Evolutionary conservation across 2,329 filamentous ascomycete genomes (phyloP).

Genomic region (Passalora sequoiae): DNA sequence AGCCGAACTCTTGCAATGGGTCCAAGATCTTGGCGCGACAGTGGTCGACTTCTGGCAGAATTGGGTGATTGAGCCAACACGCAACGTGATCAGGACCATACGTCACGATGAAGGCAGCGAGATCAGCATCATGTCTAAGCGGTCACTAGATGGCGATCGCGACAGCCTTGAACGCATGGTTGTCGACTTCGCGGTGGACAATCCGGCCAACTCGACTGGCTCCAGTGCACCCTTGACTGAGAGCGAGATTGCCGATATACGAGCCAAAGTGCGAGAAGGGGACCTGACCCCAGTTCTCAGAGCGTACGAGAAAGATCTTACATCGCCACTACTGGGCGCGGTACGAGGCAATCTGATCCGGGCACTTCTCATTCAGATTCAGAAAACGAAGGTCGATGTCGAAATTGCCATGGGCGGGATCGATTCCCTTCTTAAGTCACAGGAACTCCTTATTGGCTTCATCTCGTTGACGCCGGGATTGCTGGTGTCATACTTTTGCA

Average conservation of each 20-base stretch:
- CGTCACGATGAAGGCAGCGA: conserved; percentile 88
- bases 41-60: conserved; percentile 89
- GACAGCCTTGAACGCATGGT: conserved; percentile 97
- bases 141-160: conserved; percentile 82
- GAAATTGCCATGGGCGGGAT: conserved; percentile 96
- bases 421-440: conserved; percentile 87
- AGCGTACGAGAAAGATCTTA: conserved; percentile 85
- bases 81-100: conserved; percentile 83
- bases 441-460: conserved; percentile 97
- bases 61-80: conserved; percentile 84
- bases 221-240: conserved; percentile 52
- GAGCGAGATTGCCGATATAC: conserved; percentile 66
- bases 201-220: conserved; percentile 57
- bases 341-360: conserved; percentile 81
- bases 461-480: conserved; percentile 88
- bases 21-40: conserved; percentile 72
- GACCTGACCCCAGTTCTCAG: conserved; percentile 87
- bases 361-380: conserved; percentile 88
- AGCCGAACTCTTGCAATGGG: conserved; percentile 74
- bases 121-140: conserved; percentile 92
- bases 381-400: conserved; percentile 98
- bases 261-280: conserved; percentile 77
- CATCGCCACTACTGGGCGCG: conserved; percentile 74
- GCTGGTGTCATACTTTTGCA: conserved; percentile 71
- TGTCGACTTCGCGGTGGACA: conserved; percentile 86